Base-by-base conservation (phyloP, 2,329 filamentous ascomycete species). In the Phoma herbarum region DNA sequence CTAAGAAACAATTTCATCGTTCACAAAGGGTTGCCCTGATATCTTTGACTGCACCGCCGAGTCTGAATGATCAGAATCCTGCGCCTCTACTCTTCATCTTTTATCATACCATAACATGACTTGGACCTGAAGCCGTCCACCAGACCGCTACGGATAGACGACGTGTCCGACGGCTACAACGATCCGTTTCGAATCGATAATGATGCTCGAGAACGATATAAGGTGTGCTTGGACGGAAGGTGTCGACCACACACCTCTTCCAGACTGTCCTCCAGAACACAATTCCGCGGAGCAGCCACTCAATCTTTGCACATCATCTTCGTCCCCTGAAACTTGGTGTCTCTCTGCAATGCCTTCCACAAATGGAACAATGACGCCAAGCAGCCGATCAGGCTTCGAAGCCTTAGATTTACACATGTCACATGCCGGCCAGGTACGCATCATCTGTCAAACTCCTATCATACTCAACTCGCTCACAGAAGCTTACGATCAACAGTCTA, bases 321-420 rank as follows among this genome's bases (percentile, higher is more conserved):
- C 56, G 14, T 18, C 28, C 1, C 16, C 33, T 22, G 46, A 54
- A 20, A 4, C 23, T 4, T 59, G 45, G 56, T 41, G 9, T 26
- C 26, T 7, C n/a, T 51, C 41, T n/a, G 11, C 50, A 12, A 53
- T 53, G 56, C 16, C 49, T 3, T 53, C 45, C 4, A 26, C 33
- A 11, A 54, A 35, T 18, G 56, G 50, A 26, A 39, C 33, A 11
- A 54, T 45, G 16, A 54, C 56, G 20, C 56, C 56, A 3, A 54
- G 41, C 33, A 59, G 56, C 46, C 42, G 39, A 9, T 59, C 56
- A 26, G 41, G 12, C 12, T 54, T 46, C 8, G 56, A 59, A 14
- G 26, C 54, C 18, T 31, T 46, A 12, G 56, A 53, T 10, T 16
- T 31, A 16, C 31, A 39, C 9, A 29, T 12, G 28, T 39, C 45